A percentile compares a stretch with the other conserved stretches of the same genome.
Conservation (phyloP, 2,329 filamentous ascomycete species). For the Cryphonectria carpinicola region DNA sequence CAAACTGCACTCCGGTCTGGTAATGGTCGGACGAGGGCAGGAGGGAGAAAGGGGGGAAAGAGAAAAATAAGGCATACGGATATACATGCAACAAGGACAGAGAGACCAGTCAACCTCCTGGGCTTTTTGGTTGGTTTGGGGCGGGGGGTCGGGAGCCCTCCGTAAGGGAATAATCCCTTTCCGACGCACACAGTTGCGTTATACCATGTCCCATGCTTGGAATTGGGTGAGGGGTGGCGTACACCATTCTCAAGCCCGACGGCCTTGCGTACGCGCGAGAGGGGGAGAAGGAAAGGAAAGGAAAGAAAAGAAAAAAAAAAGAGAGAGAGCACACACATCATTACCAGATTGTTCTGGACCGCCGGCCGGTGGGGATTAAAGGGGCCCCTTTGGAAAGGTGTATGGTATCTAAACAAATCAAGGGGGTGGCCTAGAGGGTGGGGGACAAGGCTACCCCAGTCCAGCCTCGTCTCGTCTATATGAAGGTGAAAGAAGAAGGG, state of each 20-base stretch:
- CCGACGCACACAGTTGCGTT: not conserved
- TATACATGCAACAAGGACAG: too few species aligned
- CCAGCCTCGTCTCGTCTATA: constrained; percentile 5
- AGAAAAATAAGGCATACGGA: too few species aligned
- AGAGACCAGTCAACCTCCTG: not conserved
- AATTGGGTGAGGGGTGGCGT: not conserved
- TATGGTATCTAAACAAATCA: not conserved
- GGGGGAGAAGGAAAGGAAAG: not conserved
- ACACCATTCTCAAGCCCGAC: too few species aligned
- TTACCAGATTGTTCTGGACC: not conserved
- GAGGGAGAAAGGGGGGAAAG: too few species aligned
- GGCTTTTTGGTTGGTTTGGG: not conserved
- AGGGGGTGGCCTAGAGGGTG: not conserved
- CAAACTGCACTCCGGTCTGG: too few species aligned
- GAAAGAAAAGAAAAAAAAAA: not conserved
- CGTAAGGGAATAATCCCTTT: not conserved
- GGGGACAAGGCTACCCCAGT: not conserved
- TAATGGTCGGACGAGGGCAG: too few species aligned
- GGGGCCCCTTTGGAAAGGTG: not conserved
- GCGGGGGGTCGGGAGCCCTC: too few species aligned
- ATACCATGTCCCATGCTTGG: not conserved
- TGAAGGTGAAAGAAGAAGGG: not conserved
- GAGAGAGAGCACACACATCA: not conserved
- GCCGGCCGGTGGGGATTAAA: not conserved
- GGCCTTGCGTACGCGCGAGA: not conserved